Base-by-base conservation (phyloP, 176 grass and related monocot genomes). In the Tillandsia fasciculata region DNA sequence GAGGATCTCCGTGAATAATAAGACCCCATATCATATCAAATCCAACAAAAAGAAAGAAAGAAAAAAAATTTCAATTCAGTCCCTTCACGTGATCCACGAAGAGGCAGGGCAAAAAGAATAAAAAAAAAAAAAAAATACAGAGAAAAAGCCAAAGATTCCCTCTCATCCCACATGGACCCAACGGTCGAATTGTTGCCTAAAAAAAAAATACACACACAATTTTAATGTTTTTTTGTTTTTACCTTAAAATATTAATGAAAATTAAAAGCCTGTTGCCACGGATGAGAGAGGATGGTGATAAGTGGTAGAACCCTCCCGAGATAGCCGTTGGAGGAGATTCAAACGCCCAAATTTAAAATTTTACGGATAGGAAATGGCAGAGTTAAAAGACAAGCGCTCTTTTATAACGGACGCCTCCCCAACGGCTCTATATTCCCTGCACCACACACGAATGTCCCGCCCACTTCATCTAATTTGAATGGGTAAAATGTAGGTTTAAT, bases 391-490 rank as follows among this genome's bases (percentile, higher is more conserved):
- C 20, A 79, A 50, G 18, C 23, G 29, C 26, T 54, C 59, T 70
- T 59, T 12, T 20, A 53, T 64, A 49, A 66, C 28, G 61, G 78
- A 50, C 65, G 70, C 52, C 27, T 14, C 66, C 69, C 51, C 79
- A 88, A 86, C 85, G 89, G 79, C 82, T 83, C 81, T 88, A 33
- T 85, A 33, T 85, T 18, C 59, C 59, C 49, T 76, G 56, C 56
- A 23, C 56, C 10, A 4, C 56, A 23, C 56, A 20, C 56, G 22
- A 6, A 42, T 2, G 18, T 61, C 56, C 56, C 56, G 56, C 56
- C 56, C 53, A 56, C 4, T 42, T 42, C 33, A 42, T 6, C 33
- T 42, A 42, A 42, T 42, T 42, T 42, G 33, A 42, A 42, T 42
- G 33, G 4, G 4, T 42, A 42, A 42, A 42, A 42, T 42, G 33